Percentiles rank a stretch among this genome's conserved stretches.
Evolutionary conservation across 2,329 filamentous ascomycete genomes (phyloP).

Genomic region (Penicillium psychrosexuale): DNA sequence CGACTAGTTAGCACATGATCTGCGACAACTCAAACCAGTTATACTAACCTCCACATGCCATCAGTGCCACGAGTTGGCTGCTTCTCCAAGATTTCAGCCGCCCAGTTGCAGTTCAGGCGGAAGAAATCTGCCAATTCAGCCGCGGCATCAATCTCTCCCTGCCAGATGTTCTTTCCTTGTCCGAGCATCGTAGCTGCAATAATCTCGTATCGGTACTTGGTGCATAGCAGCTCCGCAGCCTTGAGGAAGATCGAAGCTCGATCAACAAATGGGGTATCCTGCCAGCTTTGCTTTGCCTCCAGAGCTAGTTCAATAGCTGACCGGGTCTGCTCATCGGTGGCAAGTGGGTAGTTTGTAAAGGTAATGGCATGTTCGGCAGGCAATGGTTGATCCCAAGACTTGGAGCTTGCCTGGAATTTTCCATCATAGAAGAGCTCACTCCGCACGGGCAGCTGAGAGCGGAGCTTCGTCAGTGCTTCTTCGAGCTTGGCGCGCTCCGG

Average conservation of each 20-base stretch:
- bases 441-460: constrained; percentile 34
- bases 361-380: constrained; percentile 45
- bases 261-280: constrained; percentile 79
- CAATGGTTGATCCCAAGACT: constrained; percentile 28
- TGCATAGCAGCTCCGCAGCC: constrained; percentile 80
- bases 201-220: constrained; percentile 90
- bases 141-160: constrained; percentile 91
- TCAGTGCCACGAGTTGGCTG: constrained; percentile 78
- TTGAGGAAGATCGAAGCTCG: constrained; percentile 89
- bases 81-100: constrained; percentile 78
- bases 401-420: constrained; percentile 22
- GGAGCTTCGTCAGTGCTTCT: constrained; percentile 30
- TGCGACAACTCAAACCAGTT: neutral
- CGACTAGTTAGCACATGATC: neutral
- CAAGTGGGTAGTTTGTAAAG: constrained; percentile 79
- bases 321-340: constrained; percentile 68
- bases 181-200: constrained; percentile 94
- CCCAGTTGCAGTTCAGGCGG: constrained; percentile 63
- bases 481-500: constrained; percentile 36
- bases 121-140: constrained; percentile 89
- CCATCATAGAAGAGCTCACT: constrained; percentile 32
- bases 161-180: constrained; percentile 96
- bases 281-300: constrained; percentile 77
- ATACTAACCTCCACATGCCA: constrained; percentile 74
- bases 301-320: constrained; percentile 78